Evolutionary conservation across 1,284 basidiomycete species (phyloP), one percentile per base, ranked within the genome.

Genomic region (Rhodotorula sp.): DNA sequence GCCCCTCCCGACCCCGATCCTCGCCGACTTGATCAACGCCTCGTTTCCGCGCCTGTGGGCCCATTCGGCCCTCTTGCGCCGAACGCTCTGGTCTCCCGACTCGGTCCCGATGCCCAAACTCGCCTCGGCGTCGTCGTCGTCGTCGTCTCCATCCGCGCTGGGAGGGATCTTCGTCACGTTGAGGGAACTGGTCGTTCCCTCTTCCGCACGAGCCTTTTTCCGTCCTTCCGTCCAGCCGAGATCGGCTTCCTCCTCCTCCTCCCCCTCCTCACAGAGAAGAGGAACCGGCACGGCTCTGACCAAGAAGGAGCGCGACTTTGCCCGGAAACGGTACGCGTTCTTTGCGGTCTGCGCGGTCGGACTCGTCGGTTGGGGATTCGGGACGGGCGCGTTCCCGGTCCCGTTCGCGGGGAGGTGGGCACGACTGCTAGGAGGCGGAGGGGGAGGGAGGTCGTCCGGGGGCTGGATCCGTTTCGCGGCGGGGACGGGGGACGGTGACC

Each of bases 1-100:
- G 14, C 67, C 72, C 1, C 78, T 81, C n/a, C 82, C 83, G 1
- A 80, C 80, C 29, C 74, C 80, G 0, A 74, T 83, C 21, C 74
- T 83, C 46, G 75, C 80, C 16, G 73, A 81, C 65, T 70, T 81
- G 26, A 78, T 83, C 60, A 76, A 76, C 69, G 72, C 74, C 5
- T 76, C 74, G 34, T 76, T 74, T 66, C 74, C 74, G 14, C 71
- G 74, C 43, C 67, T 76, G 16, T 76, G 74, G 74, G 46, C 74
- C 1, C 74, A 76, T 64, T 54, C 72, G 1, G 68, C 72, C n/a
- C 72, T 76, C 46, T 66, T 76, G 16, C 71, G 74, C 51, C 69
- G 74, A 20, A 70, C 70, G 0, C 66, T 76, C 52, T 76, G 74
- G 74, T 70, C 70, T 29, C 58, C 47, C 12, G 70, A 69, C 18